A percentile compares a stretch with the other conserved stretches of the same genome.
These are phyloP conservation scores for Calonectria crousiana DNA, from an alignment of 2,329 filamentous ascomycete genomes.

Conservation along the genomic window DNA sequence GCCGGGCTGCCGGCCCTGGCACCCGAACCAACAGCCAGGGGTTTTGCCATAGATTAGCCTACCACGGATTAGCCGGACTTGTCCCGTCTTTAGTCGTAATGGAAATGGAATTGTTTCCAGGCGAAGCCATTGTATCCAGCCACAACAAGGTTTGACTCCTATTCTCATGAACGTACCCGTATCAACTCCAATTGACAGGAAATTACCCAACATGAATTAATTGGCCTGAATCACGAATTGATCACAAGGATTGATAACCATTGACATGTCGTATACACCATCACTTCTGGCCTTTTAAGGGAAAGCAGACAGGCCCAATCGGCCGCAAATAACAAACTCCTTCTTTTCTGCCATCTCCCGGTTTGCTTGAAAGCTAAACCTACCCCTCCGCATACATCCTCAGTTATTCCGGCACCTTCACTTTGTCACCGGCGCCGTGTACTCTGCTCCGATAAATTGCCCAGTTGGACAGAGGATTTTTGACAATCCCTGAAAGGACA, in stretches of 20 bases:
- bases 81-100: neutral
- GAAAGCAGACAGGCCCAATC: no score
- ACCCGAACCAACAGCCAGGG: neutral
- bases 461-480: constrained; percentile 24
- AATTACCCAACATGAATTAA: neutral
- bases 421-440: constrained; percentile 8
- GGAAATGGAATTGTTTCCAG: neutral
- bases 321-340: neutral
- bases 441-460: constrained; percentile 19
- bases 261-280: neutral
- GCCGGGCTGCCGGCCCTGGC: neutral
- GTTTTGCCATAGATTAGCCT: neutral
- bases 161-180: neutral
- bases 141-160: neutral
- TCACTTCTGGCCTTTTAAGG: neutral
- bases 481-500: constrained; percentile 9
- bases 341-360: neutral
- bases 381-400: neutral
- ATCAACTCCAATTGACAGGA: neutral
- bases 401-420: constrained; percentile 10
- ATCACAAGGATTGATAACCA: neutral
- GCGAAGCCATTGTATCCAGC: neutral
- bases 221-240: neutral
- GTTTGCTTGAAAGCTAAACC: neutral
- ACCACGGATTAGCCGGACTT: neutral